phyloP scores from a whole-genome alignment of 345 rosid species.

The Carallia brachiata region DNA sequence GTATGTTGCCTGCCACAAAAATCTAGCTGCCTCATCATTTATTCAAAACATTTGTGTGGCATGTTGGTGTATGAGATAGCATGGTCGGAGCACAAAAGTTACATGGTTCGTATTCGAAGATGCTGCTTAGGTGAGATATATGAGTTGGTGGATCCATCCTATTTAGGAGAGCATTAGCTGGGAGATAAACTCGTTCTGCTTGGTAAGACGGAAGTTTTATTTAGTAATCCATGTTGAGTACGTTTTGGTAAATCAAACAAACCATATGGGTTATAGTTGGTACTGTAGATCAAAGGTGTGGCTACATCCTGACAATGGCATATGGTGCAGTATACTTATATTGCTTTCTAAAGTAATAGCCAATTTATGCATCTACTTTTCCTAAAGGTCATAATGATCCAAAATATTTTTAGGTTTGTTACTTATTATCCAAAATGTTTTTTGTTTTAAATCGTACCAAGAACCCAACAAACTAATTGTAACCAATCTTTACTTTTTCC shows the following conservation, averaged over 20 bases:
- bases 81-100: neutral
- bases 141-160: neutral
- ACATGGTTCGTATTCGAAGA: neutral
- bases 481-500: too few species aligned
- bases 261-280: neutral
- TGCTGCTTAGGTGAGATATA: neutral
- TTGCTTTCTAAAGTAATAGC: slow-evolving; percentile 3
- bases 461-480: too few species aligned
- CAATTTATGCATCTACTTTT: neutral
- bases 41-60: neutral
- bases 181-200: neutral
- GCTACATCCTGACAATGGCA: slow-evolving; percentile 4
- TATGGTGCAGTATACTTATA: slow-evolving; percentile 6
- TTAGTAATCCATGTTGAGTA: neutral
- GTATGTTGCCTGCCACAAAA: neutral
- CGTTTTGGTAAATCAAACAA: neutral
- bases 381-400: slow-evolving; percentile 1
- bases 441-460: too few species aligned
- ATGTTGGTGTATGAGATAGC: neutral
- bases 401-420: too few species aligned
- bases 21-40: neutral
- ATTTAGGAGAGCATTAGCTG: neutral
- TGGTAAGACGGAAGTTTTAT: neutral
- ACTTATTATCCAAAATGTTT: too few species aligned
- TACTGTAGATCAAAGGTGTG: neutral